Percentiles rank a stretch among this genome's conserved stretches.
These are phyloP conservation scores for Lactarius akahatsu DNA, from an alignment of 768 basidiomycete genomes.

Conservation along the genomic window DNA sequence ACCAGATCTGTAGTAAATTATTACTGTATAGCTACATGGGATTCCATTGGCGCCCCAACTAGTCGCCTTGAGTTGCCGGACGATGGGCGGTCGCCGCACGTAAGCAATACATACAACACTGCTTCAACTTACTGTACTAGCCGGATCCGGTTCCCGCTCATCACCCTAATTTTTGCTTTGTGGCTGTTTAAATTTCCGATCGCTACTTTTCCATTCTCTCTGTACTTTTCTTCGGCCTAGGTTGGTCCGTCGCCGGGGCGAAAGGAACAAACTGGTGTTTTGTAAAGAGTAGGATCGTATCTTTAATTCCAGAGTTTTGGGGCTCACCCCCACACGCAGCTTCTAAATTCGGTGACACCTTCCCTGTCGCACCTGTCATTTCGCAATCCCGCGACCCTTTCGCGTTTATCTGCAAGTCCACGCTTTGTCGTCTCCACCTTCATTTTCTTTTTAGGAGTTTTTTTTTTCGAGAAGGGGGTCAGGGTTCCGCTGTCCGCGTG, in stretches of 20 bases:
- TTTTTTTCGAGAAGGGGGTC: background rate
- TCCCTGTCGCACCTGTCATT: background rate
- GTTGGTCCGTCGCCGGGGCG: background rate
- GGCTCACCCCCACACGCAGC: background rate
- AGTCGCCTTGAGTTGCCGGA: background rate
- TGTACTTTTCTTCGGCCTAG: background rate
- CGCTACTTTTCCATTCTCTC: background rate
- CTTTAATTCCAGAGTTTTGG: background rate
- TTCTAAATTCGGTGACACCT: background rate
- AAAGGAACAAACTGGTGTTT: too few relatives aligned
- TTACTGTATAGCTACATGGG: background rate
- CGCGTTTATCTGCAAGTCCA: background rate
- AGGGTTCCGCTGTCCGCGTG: background rate
- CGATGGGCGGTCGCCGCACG: background rate
- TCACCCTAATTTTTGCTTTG: constrained; percentile 5
- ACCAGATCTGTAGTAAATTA: background rate
- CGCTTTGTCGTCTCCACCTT: background rate
- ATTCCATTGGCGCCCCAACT: background rate
- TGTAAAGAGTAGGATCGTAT: background rate
- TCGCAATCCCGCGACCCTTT: background rate
- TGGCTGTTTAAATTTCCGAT: background rate
- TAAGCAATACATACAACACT: background rate
- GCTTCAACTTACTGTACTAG: background rate
- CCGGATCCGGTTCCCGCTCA: constrained; percentile 4
- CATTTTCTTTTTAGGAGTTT: background rate